Base-by-base conservation (phyloP, 306 rosid species). In the Dryas drummondii region DNA sequence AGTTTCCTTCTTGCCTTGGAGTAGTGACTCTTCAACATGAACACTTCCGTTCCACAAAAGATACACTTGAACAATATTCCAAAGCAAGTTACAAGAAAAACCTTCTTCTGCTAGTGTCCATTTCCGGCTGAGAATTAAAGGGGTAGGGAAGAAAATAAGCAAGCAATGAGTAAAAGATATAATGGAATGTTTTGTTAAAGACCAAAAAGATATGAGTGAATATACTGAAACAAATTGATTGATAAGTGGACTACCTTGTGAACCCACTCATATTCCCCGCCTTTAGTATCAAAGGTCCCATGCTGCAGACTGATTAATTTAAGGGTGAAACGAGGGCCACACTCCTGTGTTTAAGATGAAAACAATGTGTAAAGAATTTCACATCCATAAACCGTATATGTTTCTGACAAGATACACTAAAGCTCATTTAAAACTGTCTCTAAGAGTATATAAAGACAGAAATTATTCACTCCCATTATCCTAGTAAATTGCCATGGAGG, bases 31-130 rank as follows among this genome's bases (percentile, higher is more conserved):
- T 56, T 62, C 67, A 22, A 16, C 66, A n/a, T 69, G 26, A 59
- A 80, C 71, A 44, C 68, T 42, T 53, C 66, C 11, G 41, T 45
- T 73, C 71, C 82, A 54, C 14, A n/a, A 42, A 11, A 65, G 76
- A 78, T 40, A 49, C 16, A 12, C 45, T 72, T 51, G 68, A 77
- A 82, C 76, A 63, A 59, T 17, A 44, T 58, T 73, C 77, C 82
- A 58, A 55, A 16, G 69, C 69, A 78, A 77, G 51, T 87, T 81
- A 94, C 64, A 94, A 84, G 89, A 94, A 94, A 81, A 94, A 94
- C 80, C 99, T 92, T 84, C 99, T 88, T 26, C 99, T 85, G 86
- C 99, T 92, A 3, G 97, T 94, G 84, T 94, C 99, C 97, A 94
- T 94, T 83, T 94, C 97, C 72, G 96, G 85, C 99, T 94, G 65